Base-by-base conservation (phyloP, 441 rosid species). In the Kokia cookei region DNA sequence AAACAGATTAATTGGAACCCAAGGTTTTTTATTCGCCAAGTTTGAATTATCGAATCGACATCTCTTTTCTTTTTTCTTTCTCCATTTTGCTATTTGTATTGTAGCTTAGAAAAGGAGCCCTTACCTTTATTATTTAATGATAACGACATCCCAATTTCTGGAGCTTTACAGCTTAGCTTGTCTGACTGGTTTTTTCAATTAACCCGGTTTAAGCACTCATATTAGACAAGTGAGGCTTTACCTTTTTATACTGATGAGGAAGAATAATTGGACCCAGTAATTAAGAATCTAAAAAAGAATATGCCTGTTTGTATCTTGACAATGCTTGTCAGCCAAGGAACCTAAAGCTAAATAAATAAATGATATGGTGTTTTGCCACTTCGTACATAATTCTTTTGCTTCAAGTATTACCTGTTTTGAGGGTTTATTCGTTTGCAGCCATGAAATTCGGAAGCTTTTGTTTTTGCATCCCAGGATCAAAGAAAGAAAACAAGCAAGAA, bases 311-410 rank as follows among this genome's bases (percentile, higher is more conserved):
- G 45, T 72, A 47, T 47, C 55, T 60, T 57, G 72, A 65, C 10
- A 48, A 60, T 57, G 72, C 82, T 79, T 77, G 10, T 29, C 45
- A 26, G 29, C 58, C 27, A 77, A 75, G 85, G 81, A 82, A 82
- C 37, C 47, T 17, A 47, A 7, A 13, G 43, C 24, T 61, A 45
- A 59, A 54, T 71, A 55, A 70, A 69, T 65, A 61, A 15, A 15
- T 6, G 54, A 24, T 45, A 2, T 15, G 70, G 53, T 45, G 54
- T 13, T 13, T 22, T 65, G 37, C 37, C 4, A 3, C 19, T 65
- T 42, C 32, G 22, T 65, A 11, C 22, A 37, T 0, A 8, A 32
- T 12, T 60, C 35, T 55, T 60, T 57, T 37, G 27, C 47, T 62
- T 32, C 0, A 37, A 14, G 27, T 62, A n/a, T 35, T 32, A 35